Base-by-base conservation (phyloP, 2,329 filamentous ascomycete genomes). In the Mycosphaerella arachidis region DNA sequence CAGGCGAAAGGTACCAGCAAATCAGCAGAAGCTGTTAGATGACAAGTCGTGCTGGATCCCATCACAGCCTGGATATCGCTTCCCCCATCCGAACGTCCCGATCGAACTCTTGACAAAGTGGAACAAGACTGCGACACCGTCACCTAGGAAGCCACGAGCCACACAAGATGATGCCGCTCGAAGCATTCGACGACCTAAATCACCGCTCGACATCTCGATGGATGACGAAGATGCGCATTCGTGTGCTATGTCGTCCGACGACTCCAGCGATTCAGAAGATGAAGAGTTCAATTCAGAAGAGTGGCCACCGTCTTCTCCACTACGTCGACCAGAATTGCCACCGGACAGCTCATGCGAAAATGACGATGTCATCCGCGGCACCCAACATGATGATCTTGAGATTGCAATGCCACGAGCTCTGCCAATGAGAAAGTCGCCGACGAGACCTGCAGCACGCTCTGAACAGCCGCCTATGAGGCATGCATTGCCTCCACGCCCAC, bases 21-120 rank as follows among this genome's bases (percentile, higher is more conserved):
- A 81, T 16, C 85, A 88, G 65, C 67, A 71, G 48, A 65, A 73
- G 8, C 72, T 87, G 5, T 71, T 88, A 1, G 75, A 79, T 6
- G 69, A 74, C 10, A 61, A 72, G 6, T 74, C 78, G 16, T 81
- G 69, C 6, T 77, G 74, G 75, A 59, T 73, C 8, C 73, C 75
- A 7, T 63, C 76, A 9, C 63, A 68, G 16, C 68, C 73, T 4
- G 76, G 76, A 16, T 57, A 63, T 2, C 62, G 61, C 6, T 74
- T 76, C 27, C 75, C 75, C 5, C 56, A 62, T 18, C 72, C 72
- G 6, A 78, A 78, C 59, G 68, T 79, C 16, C 77, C 77, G 4
- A 68, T 74, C 3, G 60, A 67, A 4, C 67, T 74, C 8, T 68
- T 78, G 9, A 60, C 58, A 6, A 56, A 57, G 6, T 72, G 70